Base-by-base conservation (phyloP, 2,329 filamentous ascomycete genomes). In the Mariannaea sp. region DNA sequence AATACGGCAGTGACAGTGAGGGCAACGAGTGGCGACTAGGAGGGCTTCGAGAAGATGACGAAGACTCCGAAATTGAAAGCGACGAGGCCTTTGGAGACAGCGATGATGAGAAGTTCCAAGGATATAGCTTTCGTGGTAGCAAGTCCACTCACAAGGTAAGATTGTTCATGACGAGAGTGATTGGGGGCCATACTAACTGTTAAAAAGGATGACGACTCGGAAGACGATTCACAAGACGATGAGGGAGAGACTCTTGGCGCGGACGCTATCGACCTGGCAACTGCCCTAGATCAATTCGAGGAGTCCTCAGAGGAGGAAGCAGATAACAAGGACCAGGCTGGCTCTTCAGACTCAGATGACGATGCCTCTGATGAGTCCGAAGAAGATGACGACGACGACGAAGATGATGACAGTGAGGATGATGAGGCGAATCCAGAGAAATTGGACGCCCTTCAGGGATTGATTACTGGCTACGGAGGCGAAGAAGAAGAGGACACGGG, bases 61-160 rank as follows among this genome's bases (percentile, higher is more conserved):
- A 85, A 16, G 83, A 86, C 61, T 86, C 83, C 5, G 83, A 86
- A 55, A 81, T 86, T 47, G 84, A 86, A 60, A 84, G 81, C 62
- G 83, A 86, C 68, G 90, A 95, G 65, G 92, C 93, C 2, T 91
- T 96, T 77, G 90, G 91, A 3, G 87, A 90, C 60, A 94, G 90
- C 65, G 92, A 96, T 66, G 87, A 94, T 66, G 92, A 96, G 68
- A 82, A 81, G 58, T 95, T 96, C 60, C 85, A 91, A 59, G 89
- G 85, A 9, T 95, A 87, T 65, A 66, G 77, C 0, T 85, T 85
- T 55, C 65, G 79, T 1, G 80, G 80, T 9, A 79, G 75, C 64
- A 73, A 72, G 42, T 58, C 71, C 2, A 72, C 70, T 48, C 68
- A 70, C 43, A 68, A 70, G 54, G 65, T 72, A 46, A 38, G 60